A percentile compares a stretch with the other conserved stretches of the same genome.
Conservation (phyloP, 192 early-diverging fungal species). For the Allomyces macrogynus region DNA sequence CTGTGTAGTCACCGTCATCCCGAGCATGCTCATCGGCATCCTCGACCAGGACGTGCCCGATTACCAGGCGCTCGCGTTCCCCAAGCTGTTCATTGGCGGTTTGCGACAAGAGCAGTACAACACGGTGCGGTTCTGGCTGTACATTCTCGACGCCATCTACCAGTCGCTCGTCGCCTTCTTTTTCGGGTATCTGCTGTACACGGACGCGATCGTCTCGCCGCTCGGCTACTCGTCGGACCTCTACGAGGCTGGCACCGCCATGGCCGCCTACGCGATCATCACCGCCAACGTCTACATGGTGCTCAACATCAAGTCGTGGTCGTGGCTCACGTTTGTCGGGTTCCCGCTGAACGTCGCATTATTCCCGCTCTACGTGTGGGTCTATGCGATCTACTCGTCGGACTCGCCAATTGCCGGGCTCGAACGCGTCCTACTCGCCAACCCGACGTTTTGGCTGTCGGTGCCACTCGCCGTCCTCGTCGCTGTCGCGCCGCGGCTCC, state of each 20-base stretch:
- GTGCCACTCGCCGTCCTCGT: slow-evolving; percentile 31
- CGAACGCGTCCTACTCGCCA: slow-evolving; percentile 31
- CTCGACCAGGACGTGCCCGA: slow-evolving; percentile 70
- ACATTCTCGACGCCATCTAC: slow-evolving; percentile 47
- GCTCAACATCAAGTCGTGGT: slow-evolving; percentile 52
- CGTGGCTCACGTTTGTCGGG: slow-evolving; percentile 40
- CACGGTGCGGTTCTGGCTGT: slow-evolving; percentile 49
- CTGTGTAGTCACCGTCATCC: slow-evolving; percentile 31
- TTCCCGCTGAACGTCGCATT: slow-evolving; percentile 23
- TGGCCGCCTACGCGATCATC: slow-evolving; percentile 47
- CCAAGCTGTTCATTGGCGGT: slow-evolving; percentile 60
- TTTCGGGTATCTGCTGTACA: slow-evolving; percentile 16
- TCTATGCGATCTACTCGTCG: slow-evolving; percentile 27
- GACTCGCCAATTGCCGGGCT: slow-evolving; percentile 30
- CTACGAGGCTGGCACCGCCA: slow-evolving; percentile 44
- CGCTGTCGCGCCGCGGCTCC: slow-evolving; percentile 57
- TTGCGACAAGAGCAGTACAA: slow-evolving; percentile 53
- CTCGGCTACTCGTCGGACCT: slow-evolving; percentile 2
- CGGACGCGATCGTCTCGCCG: slow-evolving; percentile 9
- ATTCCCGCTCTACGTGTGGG: slow-evolving; percentile 30
- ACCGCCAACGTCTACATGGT: slow-evolving; percentile 62
- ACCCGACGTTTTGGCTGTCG: slow-evolving; percentile 49
- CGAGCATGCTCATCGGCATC: slow-evolving; percentile 34
- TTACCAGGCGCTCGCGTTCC: slow-evolving; percentile 39
- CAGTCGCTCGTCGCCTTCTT: slow-evolving; percentile 52